Conservation (phyloP, 2,329 filamentous ascomycete species). For the Emmonsiellopsis sp. region DNA sequence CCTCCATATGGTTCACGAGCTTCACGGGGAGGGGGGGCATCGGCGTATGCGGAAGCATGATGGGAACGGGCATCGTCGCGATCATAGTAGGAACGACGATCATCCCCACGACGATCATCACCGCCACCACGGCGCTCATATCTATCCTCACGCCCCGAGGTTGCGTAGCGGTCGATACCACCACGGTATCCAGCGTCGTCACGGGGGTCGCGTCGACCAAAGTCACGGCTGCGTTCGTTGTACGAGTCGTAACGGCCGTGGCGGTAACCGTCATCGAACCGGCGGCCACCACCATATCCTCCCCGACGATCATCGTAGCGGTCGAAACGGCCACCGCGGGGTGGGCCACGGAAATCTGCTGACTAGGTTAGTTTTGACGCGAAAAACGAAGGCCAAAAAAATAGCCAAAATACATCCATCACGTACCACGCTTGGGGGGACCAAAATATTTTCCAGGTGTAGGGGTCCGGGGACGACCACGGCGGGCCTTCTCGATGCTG, state of each 20-base stretch:
- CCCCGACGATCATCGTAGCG: constrained; percentile 41
- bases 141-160: constrained; percentile 26
- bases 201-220: constrained; percentile 15
- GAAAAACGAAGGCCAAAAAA: constrained; percentile 1
- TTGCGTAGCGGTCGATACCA: constrained; percentile 52
- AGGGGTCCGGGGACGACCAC: constrained; percentile 86
- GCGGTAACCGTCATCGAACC: constrained; percentile 37
- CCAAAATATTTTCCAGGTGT: constrained; percentile 99
- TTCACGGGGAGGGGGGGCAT: constrained; percentile 31
- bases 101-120: constrained; percentile 36
- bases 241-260: constrained; percentile 41
- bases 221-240: constrained; percentile 37
- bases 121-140: constrained; percentile 36
- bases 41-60: constrained; percentile 33
- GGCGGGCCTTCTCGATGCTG: constrained; percentile 97
- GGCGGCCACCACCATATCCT: constrained; percentile 33
- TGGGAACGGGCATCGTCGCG: constrained; percentile 41
- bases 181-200: constrained; percentile 28
- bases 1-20: constrained; percentile 24
- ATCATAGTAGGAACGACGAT: constrained; percentile 45
- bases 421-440: constrained; percentile 89
- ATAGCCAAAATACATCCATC: constrained; percentile 29
- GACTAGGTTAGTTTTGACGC: constrained; percentile 18
- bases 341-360: constrained; percentile 39
- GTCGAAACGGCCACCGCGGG: constrained; percentile 36